These are phyloP conservation scores for Echinochloa phyllopogon DNA, from an alignment of 176 grass and related monocot genomes.

Conservation along the genomic window DNA sequence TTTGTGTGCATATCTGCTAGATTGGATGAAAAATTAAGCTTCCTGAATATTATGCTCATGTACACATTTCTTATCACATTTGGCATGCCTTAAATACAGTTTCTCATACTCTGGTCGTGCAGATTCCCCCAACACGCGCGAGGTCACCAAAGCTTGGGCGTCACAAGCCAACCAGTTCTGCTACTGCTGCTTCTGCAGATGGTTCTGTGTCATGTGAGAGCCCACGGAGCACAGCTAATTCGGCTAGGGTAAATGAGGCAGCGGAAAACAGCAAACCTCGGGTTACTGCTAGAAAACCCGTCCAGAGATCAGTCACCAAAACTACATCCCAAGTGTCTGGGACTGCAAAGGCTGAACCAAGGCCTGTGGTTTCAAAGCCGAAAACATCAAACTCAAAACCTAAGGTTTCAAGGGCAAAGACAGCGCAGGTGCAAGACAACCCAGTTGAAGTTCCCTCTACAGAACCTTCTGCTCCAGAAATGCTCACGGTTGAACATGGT, in stretches of 20 bases:
- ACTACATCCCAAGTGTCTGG: constrained; percentile 34
- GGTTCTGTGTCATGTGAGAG: constrained; percentile 64
- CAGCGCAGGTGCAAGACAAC: constrained; percentile 42
- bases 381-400: constrained; percentile 55
- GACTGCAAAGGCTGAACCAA: constrained; percentile 47
- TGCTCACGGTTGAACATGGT: constrained; percentile 41
- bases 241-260: constrained; percentile 46
- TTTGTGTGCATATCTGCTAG: neutral
- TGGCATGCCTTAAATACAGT: constrained; percentile 30
- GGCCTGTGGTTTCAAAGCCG: constrained; percentile 40
- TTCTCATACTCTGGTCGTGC: constrained; percentile 35
- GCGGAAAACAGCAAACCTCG: constrained; percentile 46
- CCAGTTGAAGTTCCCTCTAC: constrained; percentile 34
- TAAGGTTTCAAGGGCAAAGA: constrained; percentile 66
- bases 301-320: constrained; percentile 57
- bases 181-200: constrained; percentile 55
- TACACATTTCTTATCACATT: neutral
- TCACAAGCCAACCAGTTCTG: constrained; percentile 62
- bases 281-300: constrained; percentile 53
- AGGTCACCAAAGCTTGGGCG: constrained; percentile 94
- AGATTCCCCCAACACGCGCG: constrained; percentile 93
- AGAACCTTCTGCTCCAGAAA: constrained; percentile 40
- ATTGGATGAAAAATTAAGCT: neutral
- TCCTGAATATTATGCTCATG: constrained; percentile 5
- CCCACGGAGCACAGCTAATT: constrained; percentile 49